Conservation (phyloP, 1,284 basidiomycete genomes). For the Mycosarcoma mackinlayi region DNA sequence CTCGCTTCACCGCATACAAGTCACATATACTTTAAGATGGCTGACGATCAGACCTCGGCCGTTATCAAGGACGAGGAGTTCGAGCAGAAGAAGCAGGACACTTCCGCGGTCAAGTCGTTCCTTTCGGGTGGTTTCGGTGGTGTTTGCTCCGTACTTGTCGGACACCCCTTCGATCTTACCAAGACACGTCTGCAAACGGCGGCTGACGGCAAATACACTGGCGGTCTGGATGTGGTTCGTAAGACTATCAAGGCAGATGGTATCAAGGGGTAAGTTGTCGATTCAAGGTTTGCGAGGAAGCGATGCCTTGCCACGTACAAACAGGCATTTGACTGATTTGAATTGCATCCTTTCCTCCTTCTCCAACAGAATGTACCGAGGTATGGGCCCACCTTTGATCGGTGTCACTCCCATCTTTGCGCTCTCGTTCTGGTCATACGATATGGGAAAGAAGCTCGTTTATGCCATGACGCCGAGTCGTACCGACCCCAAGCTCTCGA, state of each 20-base stretch:
- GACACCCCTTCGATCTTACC: constrained; percentile 96
- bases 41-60: constrained; percentile 55
- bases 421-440: constrained; percentile 98
- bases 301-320: no score
- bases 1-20: constrained; percentile 2
- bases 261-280: constrained; percentile 75
- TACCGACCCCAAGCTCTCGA: constrained; percentile 76
- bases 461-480: constrained; percentile 75
- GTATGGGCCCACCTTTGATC: constrained; percentile 92
- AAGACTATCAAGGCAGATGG: constrained; percentile 91
- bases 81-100: constrained; percentile 58
- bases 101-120: constrained; percentile 66
- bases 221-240: constrained; percentile 91
- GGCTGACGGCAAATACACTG: constrained; percentile 85
- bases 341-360: not conserved
- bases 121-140: constrained; percentile 86
- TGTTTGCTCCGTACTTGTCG: constrained; percentile 85
- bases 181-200: constrained; percentile 95
- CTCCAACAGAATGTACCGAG: constrained; percentile 83
- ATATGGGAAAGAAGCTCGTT: constrained; percentile 90
- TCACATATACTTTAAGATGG: constrained; percentile 41
- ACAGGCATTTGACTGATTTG: no score
- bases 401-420: constrained; percentile 99
- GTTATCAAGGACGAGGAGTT: constrained; percentile 53
- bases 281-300: not conserved